Conservation (phyloP, 2,329 filamentous ascomycete genomes). For the Curvularia lunata region DNA sequence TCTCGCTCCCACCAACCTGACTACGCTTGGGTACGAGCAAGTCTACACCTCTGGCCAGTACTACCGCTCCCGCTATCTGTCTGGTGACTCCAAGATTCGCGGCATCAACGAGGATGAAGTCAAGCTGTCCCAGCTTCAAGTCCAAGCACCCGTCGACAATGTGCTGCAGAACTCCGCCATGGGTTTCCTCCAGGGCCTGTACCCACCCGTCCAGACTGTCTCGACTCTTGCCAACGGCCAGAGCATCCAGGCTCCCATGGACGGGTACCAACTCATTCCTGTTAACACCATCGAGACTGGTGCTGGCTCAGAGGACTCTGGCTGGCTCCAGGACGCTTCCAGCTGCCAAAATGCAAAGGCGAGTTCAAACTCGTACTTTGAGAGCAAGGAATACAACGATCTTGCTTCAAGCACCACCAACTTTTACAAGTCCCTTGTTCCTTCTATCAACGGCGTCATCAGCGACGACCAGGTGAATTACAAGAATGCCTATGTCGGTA, state of each 20-base stretch:
- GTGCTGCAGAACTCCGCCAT: conserved; percentile 82
- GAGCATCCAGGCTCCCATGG: conserved; percentile 69
- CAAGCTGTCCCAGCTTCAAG: conserved; percentile 71
- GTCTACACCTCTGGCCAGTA: conserved; percentile 74
- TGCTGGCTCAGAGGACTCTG: conserved; percentile 63
- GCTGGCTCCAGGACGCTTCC: conserved; percentile 65
- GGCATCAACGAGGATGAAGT: conserved; percentile 71
- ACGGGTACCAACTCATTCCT: conserved; percentile 85
- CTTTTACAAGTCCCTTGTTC: conserved; percentile 61
- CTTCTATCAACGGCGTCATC: conserved; percentile 62
- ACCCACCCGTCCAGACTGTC: conserved; percentile 69
- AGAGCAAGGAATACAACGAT: conserved; percentile 56
- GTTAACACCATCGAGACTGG: conserved; percentile 67
- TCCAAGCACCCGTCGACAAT: conserved; percentile 74
- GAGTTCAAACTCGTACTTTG: conserved; percentile 66
- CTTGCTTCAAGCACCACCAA: conserved; percentile 57
- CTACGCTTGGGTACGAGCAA: conserved; percentile 78
- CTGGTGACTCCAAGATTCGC: conserved; percentile 66
- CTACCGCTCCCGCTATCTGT: conserved; percentile 79
- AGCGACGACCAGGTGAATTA: conserved; percentile 57
- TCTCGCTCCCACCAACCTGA: conserved; percentile 73
- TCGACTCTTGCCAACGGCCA: conserved; percentile 75
- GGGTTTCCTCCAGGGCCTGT: conserved; percentile 84
- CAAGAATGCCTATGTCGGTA: conserved; percentile 71
- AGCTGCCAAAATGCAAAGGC: conserved; percentile 62